A percentile compares a stretch with the other conserved stretches of the same genome.
Evolutionary conservation across 169 alveolate species (phyloP).

Genomic region (Plasmodium adleri): DNA sequence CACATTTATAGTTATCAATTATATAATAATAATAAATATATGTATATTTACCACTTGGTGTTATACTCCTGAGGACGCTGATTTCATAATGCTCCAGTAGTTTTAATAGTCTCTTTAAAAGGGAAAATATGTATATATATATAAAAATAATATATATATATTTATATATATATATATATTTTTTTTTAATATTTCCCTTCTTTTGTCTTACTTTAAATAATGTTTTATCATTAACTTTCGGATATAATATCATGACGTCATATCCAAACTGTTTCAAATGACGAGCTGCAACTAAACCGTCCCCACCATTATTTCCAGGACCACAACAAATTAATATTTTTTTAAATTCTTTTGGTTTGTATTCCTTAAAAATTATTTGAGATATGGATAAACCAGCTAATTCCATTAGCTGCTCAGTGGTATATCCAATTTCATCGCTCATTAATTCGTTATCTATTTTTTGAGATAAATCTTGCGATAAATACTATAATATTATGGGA

Average conservation of each 20-base stretch:
- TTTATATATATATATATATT: conserved; percentile 10
- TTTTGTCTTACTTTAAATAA: conserved; percentile 77
- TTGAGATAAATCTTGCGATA: conserved; percentile 74
- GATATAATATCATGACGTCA: conserved; percentile 83
- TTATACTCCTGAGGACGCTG: conserved; percentile 21
- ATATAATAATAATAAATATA: too few relatives aligned
- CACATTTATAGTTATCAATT: too few relatives aligned
- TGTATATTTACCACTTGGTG: conserved; percentile 20
- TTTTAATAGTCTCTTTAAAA: conserved; percentile 21
- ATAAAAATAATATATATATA: background rate
- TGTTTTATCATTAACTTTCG: conserved; percentile 83
- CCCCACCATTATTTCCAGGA: conserved; percentile 95
- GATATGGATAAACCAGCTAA: conserved; percentile 92
- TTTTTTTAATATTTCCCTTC: conserved; percentile 3
- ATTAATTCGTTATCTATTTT: conserved; percentile 86
- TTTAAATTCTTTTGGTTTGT: conserved; percentile 37
- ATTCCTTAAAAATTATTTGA: conserved; percentile 82
- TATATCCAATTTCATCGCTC: conserved; percentile 86
- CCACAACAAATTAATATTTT: conserved; percentile 89
- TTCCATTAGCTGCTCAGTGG: conserved; percentile 91
- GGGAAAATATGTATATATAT: background rate
- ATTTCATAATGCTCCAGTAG: conserved; percentile 53
- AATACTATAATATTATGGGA: conserved; percentile 23
- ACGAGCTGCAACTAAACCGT: conserved; percentile 92
- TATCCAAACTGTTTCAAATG: conserved; percentile 87